Conservation (phyloP, 768 basidiomycete species). For the Lactarius vividus region DNA sequence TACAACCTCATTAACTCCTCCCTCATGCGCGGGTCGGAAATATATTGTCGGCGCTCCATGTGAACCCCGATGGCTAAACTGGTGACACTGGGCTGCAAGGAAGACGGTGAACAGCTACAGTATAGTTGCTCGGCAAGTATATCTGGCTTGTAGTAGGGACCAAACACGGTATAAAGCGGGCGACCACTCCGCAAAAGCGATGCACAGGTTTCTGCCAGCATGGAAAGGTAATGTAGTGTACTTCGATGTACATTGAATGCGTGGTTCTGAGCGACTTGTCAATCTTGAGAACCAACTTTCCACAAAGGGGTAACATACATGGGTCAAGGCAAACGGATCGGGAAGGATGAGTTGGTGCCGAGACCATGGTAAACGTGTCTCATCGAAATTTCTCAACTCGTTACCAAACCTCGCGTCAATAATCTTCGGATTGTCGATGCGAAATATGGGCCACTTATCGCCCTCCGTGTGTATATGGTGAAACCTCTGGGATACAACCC, state of each 20-base stretch:
- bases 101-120: constrained; percentile 6
- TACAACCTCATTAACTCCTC: constrained; percentile 16
- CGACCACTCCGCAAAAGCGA: constrained; percentile 10
- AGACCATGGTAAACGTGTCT: constrained; percentile 17
- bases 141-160: constrained; percentile 20
- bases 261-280: constrained; percentile 20
- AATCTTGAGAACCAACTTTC: not conserved
- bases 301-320: constrained; percentile 8
- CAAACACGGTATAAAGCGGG: constrained; percentile 21
- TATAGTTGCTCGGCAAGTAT: constrained; percentile 7
- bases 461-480: constrained; percentile 4
- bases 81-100: not conserved
- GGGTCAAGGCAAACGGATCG: constrained; percentile 25
- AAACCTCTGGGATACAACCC: constrained; percentile 22
- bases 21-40: constrained; percentile 1
- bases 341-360: constrained; percentile 27
- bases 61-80: not conserved
- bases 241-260: constrained; percentile 23
- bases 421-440: constrained; percentile 11
- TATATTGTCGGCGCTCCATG: constrained; percentile 9
- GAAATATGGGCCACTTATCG: constrained; percentile 18
- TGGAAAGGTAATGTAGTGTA: constrained; percentile 20
- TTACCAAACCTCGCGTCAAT: not conserved
- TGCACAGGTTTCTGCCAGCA: constrained; percentile 17
- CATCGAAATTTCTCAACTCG: constrained; percentile 14